Conservation (phyloP, 305 asterid genomes). For the Solanum aculeatissimum region DNA sequence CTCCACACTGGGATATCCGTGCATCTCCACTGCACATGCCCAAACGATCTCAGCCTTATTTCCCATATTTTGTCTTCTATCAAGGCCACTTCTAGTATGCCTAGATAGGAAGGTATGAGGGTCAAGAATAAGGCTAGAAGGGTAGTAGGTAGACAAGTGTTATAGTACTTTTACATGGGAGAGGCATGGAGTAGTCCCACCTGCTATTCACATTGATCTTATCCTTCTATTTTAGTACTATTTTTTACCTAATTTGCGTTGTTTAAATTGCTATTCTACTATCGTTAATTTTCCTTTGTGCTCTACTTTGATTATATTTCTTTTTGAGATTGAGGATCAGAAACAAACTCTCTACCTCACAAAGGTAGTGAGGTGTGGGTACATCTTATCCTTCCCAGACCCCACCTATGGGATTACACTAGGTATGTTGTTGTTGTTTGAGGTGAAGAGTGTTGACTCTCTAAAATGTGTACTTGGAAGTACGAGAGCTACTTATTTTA, state of each 20-base stretch:
- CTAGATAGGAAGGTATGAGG: not conserved
- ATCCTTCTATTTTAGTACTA: not conserved
- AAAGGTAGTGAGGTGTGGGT: not conserved
- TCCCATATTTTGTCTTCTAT: too few species aligned
- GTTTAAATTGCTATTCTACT: not conserved
- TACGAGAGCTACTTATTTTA: not conserved
- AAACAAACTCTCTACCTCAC: not conserved
- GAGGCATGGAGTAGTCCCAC: not conserved
- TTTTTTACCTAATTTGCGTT: not conserved
- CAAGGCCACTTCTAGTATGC: too few species aligned
- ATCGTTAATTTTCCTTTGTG: not conserved
- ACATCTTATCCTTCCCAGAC: not conserved
- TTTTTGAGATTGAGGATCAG: not conserved
- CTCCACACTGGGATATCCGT: too few species aligned
- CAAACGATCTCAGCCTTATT: too few species aligned
- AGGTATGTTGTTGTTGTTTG: not conserved
- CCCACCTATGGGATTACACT: not conserved
- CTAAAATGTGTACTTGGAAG: not conserved
- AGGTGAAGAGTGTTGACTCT: not conserved
- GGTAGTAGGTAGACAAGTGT: not conserved
- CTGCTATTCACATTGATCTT: not conserved
- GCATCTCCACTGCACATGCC: too few species aligned
- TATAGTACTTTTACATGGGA: not conserved
- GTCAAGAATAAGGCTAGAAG: not conserved
- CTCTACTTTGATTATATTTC: not conserved